Base-by-base conservation (phyloP, 164 flowering plant genomes). In the Umbellularia californica region DNA sequence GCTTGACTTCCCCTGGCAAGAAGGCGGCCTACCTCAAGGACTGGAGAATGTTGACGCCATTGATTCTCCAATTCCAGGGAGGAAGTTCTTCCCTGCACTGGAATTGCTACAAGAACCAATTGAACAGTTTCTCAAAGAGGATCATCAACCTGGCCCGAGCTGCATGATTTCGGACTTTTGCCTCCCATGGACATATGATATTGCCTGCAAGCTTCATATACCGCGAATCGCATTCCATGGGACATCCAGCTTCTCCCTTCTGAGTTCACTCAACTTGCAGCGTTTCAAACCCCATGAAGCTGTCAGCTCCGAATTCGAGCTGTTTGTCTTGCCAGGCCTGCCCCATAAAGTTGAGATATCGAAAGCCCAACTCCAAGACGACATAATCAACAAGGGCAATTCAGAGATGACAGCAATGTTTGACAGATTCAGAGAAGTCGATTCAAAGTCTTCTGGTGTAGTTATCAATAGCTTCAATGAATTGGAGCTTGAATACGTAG, bases 1-100 rank as follows among this genome's bases (percentile, higher is more conserved):
- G 35, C 52, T 85, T 22, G 68, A 47, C 9, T 83, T 88, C 58
- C 86, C 88, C 10, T 41, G 6, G 24, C 23, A 23, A 13, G 83
- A 84, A 70, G 83, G 76, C 2, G 94, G 92, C 0, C 70, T 90
- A 10, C 92, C 91, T 0, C 76, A 77, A 14, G 90, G 90, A 0
- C 83, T 84, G 35, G 96, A 91, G 69, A 87, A 74, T 51, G 1
- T 85, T 0, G 92, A 91, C 72, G 22, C 19, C 0, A 67, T 87
- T 1, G 81, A 88, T 9, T 78, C 84, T 0, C 11, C 19, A 3
- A 81, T 73, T 2, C 10, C 74, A 5, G 0, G 30, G 17, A 24
- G 1, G 24, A 81, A 82, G 17, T 87, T 91, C 79, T 75, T 82
- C n/a, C 12, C 0, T 4, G 92, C 89, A 0, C 20, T 67, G 3